Evolutionary conservation across 306 rosid species (phyloP).

Genomic region (Sophora flavescens): DNA sequence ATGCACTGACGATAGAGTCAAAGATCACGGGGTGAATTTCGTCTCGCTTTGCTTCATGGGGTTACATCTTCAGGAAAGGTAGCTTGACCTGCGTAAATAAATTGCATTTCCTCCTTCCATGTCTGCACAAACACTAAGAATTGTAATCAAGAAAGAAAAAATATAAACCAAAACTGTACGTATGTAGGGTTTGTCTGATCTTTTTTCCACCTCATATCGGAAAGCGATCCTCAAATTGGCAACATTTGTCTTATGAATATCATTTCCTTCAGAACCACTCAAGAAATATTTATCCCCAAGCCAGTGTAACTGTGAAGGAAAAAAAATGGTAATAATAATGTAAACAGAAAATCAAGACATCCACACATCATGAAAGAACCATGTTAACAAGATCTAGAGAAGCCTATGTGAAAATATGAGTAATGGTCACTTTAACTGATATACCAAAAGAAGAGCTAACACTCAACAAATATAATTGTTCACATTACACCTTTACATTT

Average conservation of each 20-base stretch:
- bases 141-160: constrained; percentile 31
- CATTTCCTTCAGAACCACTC: constrained; percentile 85
- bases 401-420: background rate
- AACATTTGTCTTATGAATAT: constrained; percentile 81
- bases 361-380: background rate
- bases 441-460: background rate
- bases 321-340: background rate
- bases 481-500: background rate
- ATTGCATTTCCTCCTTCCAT: constrained; percentile 86
- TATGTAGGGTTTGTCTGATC: constrained; percentile 25
- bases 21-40: background rate
- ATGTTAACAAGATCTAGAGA: background rate
- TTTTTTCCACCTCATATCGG: constrained; percentile 59
- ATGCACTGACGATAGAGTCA: background rate
- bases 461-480: background rate
- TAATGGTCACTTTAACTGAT: background rate
- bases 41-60: constrained; percentile 49
- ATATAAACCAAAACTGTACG: background rate
- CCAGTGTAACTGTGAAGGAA: constrained; percentile 72
- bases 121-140: constrained; percentile 62
- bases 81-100: constrained; percentile 59
- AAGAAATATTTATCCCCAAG: constrained; percentile 71
- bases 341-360: constrained; percentile 29
- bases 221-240: constrained; percentile 71
- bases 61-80: constrained; percentile 66